phyloP scores from a whole-genome alignment of 2,329 filamentous ascomycete species.

The Monilinia laxa region DNA sequence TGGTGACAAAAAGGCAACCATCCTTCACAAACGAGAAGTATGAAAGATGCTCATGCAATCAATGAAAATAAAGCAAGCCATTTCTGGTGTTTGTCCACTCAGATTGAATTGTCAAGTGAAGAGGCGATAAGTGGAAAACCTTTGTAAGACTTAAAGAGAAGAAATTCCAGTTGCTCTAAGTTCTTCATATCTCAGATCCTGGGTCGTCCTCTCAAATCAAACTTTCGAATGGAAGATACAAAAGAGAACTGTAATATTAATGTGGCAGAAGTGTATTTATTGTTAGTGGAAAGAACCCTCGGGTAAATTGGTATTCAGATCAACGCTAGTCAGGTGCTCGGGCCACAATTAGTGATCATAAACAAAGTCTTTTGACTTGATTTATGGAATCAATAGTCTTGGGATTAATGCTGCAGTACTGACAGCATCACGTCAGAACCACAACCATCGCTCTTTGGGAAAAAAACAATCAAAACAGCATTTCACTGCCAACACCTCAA shows the following conservation, averaged over 20 bases:
- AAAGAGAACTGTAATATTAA: neutral
- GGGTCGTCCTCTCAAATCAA: too few relatives aligned
- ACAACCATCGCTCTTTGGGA: neutral
- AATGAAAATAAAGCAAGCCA: neutral
- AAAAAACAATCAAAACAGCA: neutral
- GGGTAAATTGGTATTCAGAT: neutral
- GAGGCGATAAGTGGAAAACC: neutral
- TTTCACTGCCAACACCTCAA: neutral
- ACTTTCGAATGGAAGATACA: neutral
- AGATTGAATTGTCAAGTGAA: too few relatives aligned
- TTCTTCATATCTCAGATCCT: too few relatives aligned
- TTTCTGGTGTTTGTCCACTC: neutral
- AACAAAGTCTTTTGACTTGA: neutral
- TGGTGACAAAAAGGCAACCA: too few relatives aligned
- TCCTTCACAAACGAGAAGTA: neutral
- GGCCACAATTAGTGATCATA: neutral
- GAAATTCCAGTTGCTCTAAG: too few relatives aligned
- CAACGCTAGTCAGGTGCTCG: neutral
- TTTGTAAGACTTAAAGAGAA: neutral
- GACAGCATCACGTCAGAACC: neutral
- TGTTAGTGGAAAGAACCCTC: neutral
- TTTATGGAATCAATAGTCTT: neutral
- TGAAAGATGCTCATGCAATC: neutral
- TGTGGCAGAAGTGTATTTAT: neutral
- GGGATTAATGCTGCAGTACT: neutral